A percentile compares a stretch with the other conserved stretches of the same genome.
These are phyloP conservation scores for Ceratocystis albifundus DNA, from an alignment of 2,329 filamentous ascomycete genomes.

Conservation along the genomic window DNA sequence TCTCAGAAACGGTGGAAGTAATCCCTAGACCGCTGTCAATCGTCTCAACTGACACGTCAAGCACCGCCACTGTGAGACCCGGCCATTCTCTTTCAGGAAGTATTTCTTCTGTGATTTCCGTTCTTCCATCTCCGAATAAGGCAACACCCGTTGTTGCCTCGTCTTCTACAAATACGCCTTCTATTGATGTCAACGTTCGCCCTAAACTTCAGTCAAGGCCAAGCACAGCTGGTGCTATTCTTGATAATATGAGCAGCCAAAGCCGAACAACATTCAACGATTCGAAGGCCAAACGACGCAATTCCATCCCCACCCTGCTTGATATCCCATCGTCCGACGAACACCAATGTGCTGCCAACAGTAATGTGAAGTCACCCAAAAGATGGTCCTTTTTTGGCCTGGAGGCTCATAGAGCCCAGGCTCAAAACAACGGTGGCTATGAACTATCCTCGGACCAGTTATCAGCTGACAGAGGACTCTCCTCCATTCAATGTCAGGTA, in stretches of 20 bases:
- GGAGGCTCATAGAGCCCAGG: conserved; percentile 35
- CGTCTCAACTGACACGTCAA: conserved; percentile 74
- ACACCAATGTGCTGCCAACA: conserved; percentile 32
- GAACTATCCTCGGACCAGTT: conserved; percentile 14
- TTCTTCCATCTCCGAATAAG: conserved; percentile 14
- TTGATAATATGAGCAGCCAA: conserved; percentile 38
- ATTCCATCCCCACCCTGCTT: conserved; percentile 47
- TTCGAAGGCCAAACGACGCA: conserved; percentile 40
- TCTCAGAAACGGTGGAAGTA: conserved; percentile 73
- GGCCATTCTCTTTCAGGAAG: conserved; percentile 68
- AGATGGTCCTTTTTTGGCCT: conserved; percentile 53
- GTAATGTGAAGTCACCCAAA: conserved; percentile 42
- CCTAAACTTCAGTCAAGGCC: conserved; percentile 41
- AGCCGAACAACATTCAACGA: conserved; percentile 20
- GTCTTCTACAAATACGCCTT: not conserved
- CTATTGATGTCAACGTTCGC: conserved; percentile 10
- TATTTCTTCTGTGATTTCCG: conserved; percentile 63
- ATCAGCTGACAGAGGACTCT: conserved; percentile 30
- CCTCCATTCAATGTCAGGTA: not conserved
- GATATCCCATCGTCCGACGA: conserved; percentile 29
- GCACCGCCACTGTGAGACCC: conserved; percentile 56
- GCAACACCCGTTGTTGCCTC: conserved; percentile 27
- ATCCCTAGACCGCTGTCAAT: conserved; percentile 73
- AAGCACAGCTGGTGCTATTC: conserved; percentile 59
- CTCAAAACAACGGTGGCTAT: not conserved